phyloP scores from a whole-genome alignment of 2,329 filamentous ascomycete genomes.

The Trichoderma sp. region DNA sequence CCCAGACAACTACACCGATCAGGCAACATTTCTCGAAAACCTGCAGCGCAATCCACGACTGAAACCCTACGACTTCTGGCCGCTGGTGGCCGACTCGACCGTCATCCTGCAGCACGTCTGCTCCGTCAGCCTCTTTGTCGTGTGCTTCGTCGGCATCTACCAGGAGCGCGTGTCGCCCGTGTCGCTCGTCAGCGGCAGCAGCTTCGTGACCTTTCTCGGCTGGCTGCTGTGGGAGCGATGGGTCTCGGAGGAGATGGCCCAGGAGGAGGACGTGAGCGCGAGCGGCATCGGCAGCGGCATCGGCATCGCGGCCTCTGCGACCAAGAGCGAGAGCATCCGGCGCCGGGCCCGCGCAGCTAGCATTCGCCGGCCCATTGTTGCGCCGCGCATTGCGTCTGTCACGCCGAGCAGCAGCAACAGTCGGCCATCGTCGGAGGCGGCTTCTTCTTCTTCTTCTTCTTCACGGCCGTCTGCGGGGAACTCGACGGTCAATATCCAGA shows the following conservation, averaged over 20 bases:
- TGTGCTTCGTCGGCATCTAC: conserved; percentile 89
- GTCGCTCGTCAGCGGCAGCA: conserved; percentile 84
- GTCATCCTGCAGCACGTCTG: conserved; percentile 97
- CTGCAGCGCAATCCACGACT: conserved; percentile 91
- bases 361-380: conserved; percentile 40
- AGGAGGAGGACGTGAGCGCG: conserved; percentile 44
- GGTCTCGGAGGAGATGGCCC: conserved; percentile 70
- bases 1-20: conserved; percentile 98
- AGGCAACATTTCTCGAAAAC: conserved; percentile 93
- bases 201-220: conserved; percentile 76
- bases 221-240: conserved; percentile 93
- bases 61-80: conserved; percentile 97
- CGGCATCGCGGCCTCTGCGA: conserved; percentile 34
- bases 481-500: conserved; percentile 48
- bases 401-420: conserved; percentile 28
- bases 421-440: conserved; percentile 30
- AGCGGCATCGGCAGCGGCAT: conserved; percentile 31
- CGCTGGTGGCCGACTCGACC: conserved; percentile 88
- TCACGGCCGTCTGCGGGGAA: conserved; percentile 44
- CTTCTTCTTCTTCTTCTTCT: conserved; percentile 30
- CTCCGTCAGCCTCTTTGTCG: conserved; percentile 90
- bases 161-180: conserved; percentile 85
- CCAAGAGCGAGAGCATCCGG: conserved; percentile 39
- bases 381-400: conserved; percentile 34
- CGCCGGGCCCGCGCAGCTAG: conserved; percentile 42